Conservation (phyloP, 1,139 yeast species). For the Suhomyces taliae region DNA sequence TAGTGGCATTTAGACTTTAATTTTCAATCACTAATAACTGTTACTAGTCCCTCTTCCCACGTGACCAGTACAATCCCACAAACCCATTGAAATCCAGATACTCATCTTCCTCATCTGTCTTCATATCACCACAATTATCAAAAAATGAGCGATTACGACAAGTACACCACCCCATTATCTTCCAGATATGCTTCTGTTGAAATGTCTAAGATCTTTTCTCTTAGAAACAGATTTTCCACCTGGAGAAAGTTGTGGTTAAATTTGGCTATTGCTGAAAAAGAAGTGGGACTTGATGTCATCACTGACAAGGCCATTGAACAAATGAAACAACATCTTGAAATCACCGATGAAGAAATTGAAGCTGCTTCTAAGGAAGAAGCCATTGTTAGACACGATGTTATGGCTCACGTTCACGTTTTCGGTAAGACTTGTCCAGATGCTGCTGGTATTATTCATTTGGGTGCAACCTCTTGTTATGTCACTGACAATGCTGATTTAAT, state of each 20-base stretch:
- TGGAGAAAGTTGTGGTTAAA: conserved; percentile 98
- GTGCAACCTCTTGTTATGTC: conserved; percentile 97
- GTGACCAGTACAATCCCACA: too few species aligned
- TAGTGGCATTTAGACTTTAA: too few species aligned
- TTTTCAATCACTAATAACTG: too few species aligned
- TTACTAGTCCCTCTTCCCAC: too few species aligned
- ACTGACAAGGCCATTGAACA: conserved; percentile 89
- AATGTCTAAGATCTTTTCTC: conserved; percentile 89
- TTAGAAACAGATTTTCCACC: conserved; percentile 91
- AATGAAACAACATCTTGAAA: conserved; percentile 72
- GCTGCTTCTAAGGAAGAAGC: conserved; percentile 94
- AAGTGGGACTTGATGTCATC: conserved; percentile 80
- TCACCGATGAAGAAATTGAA: conserved; percentile 90
- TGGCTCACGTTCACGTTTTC: conserved; percentile 97
- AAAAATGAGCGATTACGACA: conserved; percentile 48
- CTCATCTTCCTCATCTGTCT: neutral
- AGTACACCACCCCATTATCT: conserved; percentile 88
- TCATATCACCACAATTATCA: neutral
- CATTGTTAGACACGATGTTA: conserved; percentile 97
- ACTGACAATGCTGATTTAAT: conserved; percentile 98
- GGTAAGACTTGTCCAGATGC: conserved; percentile 94
- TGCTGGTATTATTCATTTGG: conserved; percentile 95
- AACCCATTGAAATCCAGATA: too few species aligned
- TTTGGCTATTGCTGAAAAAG: conserved; percentile 93
- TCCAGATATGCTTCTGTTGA: conserved; percentile 97